Base-by-base conservation (phyloP, 2,329 filamentous ascomycete genomes). In the Trichoderma sp. region DNA sequence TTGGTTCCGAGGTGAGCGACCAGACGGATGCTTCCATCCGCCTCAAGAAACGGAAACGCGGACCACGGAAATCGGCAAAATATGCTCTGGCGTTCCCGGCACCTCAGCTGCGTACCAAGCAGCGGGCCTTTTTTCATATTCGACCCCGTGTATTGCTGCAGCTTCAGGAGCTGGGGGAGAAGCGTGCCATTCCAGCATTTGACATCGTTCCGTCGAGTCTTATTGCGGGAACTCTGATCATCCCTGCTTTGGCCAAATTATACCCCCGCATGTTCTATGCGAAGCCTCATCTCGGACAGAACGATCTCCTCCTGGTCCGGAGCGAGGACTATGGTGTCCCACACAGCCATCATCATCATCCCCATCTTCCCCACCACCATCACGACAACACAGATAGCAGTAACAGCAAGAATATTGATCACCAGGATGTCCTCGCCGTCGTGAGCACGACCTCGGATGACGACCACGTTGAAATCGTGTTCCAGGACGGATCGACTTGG, bases 151-250 rank as follows among this genome's bases (percentile, higher is more conserved):
- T 93, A 21, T 81, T 93, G 6, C 83, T 94, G 6, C 92, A 95
- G 77, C 81, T 94, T 19, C 92, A 94, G 75, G 85, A 87, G 69
- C 77, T 93, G n/a, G 79, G 84, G 52, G 85, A 88, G 71, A 83
- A 83, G 19, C 86, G 91, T 29, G 90, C 91, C 0, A 84, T 84
- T 63, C 92, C 92, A 0, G 86, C 88, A 4, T 88, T 92, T 72
- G 92, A 95, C 73, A 87, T 93, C n/a, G 85, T 93, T 53, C 91
- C 91, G 0, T 88, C 89, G 2, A 87, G 86, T n/a, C 82, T 86
- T 16, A 81, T 91, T 52, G 81, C 85, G 57, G 80, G 86, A 70
- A 81, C 85, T 64, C 83, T 84, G 72, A 88, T 88, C 69, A 84
- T 89, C 27, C 86, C 89, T 6, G 83, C 85, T 21, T 79, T 92